These are phyloP conservation scores for Rhododendron kiyosumense DNA, from an alignment of 148 eudicot species.

Conservation along the genomic window DNA sequence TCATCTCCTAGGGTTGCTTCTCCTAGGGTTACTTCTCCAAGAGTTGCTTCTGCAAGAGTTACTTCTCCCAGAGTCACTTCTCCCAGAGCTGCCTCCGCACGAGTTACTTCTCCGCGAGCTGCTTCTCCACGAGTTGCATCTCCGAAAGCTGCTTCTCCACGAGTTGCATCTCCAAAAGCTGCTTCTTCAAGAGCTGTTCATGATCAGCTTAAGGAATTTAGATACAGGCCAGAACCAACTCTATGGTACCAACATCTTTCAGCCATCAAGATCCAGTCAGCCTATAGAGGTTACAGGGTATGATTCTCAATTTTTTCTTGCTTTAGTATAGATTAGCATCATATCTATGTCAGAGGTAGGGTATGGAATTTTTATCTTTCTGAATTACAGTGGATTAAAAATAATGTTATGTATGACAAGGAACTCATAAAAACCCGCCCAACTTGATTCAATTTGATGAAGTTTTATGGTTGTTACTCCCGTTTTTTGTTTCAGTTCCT, in stretches of 20 bases:
- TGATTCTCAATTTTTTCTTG: slow-evolving; percentile 13
- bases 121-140: slow-evolving; percentile 24
- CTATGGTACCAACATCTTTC: slow-evolving; percentile 49
- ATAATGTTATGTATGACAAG: not conserved
- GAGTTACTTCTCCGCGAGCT: slow-evolving; percentile 24
- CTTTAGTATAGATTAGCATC: not conserved
- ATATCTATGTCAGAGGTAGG: not conserved
- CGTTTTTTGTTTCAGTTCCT: not conserved
- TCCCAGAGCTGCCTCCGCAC: slow-evolving; percentile 27
- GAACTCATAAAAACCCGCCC: not conserved
- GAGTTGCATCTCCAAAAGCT: slow-evolving; percentile 27
- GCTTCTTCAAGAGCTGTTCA: slow-evolving; percentile 22
- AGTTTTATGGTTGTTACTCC: not conserved
- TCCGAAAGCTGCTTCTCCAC: slow-evolving; percentile 28
- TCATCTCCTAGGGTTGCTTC: slow-evolving; percentile 19
- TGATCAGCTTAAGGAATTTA: slow-evolving; percentile 16
- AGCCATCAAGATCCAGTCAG: slow-evolving; percentile 83
- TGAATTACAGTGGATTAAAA: not conserved
- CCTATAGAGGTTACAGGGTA: slow-evolving; percentile 78
- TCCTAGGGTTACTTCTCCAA: not conserved
- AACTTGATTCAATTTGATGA: not conserved
- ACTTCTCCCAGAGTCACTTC: not conserved
- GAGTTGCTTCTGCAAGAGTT: slow-evolving; percentile 6
- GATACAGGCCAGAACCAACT: slow-evolving; percentile 58
- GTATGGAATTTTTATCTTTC: not conserved